A percentile compares a stretch with the other conserved stretches of the same genome.
phyloP scores from a whole-genome alignment of 257 asterid genomes.

The Gentiana dahurica region DNA sequence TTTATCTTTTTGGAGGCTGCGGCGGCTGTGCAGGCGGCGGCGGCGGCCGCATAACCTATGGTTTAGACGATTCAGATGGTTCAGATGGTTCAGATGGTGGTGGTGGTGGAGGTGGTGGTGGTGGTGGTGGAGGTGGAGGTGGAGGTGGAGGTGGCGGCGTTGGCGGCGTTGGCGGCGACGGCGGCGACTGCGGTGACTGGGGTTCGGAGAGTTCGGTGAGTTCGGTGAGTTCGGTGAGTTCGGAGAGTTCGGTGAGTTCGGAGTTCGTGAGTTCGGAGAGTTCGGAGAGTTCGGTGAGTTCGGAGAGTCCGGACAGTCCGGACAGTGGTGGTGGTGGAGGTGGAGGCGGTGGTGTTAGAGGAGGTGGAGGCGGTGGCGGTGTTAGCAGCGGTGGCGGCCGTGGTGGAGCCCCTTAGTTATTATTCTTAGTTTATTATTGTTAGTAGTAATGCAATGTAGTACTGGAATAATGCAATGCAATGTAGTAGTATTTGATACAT shows the following conservation, averaged over 20 bases:
- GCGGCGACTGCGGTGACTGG: not conserved
- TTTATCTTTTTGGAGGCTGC: not conserved
- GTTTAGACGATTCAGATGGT: too few species aligned
- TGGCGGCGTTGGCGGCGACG: not conserved
- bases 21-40: constrained; percentile 10
- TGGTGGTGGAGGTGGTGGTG: not conserved
- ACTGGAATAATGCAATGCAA: too few species aligned
- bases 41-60: too few species aligned
- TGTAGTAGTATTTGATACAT: too few species aligned
- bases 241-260: too few species aligned
- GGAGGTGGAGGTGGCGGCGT: not conserved
- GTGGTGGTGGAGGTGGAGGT: constrained; percentile 6
- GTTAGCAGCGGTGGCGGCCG: constrained; percentile 15
- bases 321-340: not conserved
- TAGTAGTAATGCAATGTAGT: too few species aligned
- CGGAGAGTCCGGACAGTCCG: not conserved
- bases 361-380: constrained; percentile 8
- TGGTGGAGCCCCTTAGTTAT: constrained; percentile 13
- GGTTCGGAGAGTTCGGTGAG: too few species aligned
- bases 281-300: not conserved
- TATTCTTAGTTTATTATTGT: too few species aligned
- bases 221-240: too few species aligned
- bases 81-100: too few species aligned
- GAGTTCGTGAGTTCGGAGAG: too few species aligned
- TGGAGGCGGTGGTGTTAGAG: not conserved